phyloP scores from a whole-genome alignment of 2,329 filamentous ascomycete genomes.

The Stagonosporopsis tanaceti region DNA sequence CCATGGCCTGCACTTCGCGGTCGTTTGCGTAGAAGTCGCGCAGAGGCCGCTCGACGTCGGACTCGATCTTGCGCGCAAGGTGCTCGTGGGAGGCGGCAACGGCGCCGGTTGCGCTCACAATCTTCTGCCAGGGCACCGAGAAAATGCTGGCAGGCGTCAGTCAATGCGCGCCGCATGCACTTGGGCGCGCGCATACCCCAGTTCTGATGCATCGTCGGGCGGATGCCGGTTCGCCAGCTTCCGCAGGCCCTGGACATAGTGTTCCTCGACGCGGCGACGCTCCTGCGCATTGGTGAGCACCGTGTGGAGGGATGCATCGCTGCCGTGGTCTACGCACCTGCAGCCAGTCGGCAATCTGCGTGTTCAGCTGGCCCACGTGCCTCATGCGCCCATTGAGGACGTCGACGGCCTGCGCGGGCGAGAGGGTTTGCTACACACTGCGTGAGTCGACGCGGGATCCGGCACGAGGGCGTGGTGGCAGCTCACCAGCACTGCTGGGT shows the following conservation, averaged over 20 bases:
- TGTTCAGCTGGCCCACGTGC: constrained; percentile 84
- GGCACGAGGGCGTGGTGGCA: constrained; percentile 24
- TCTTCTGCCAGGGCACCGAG: constrained; percentile 86
- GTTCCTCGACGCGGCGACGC: constrained; percentile 88
- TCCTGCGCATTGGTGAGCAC: constrained; percentile 67
- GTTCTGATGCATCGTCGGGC: constrained; percentile 77
- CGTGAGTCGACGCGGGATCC: constrained; percentile 40
- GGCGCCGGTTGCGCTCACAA: constrained; percentile 79
- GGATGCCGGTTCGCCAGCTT: constrained; percentile 79
- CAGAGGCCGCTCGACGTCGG: constrained; percentile 85
- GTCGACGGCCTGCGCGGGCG: constrained; percentile 81
- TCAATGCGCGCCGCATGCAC: constrained; percentile 15
- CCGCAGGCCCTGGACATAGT: constrained; percentile 81
- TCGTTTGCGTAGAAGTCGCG: constrained; percentile 76
- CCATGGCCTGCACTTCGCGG: constrained; percentile 79
- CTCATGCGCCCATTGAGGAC: constrained; percentile 87
- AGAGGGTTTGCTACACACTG: constrained; percentile 72
- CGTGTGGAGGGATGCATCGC: constrained; percentile 9
- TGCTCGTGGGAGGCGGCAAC: constrained; percentile 84
- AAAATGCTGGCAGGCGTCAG: constrained; percentile 73
- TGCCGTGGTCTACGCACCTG: constrained; percentile 68
- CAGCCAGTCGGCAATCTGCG: constrained; percentile 94
- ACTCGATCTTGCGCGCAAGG: constrained; percentile 82
- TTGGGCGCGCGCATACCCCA: constrained; percentile 72
- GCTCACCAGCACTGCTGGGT: constrained; percentile 89